Evolutionary conservation across 169 alveolate genomes (phyloP), one percentile per base, ranked within the genome.

Genomic region (Theileria orientalis): DNA sequence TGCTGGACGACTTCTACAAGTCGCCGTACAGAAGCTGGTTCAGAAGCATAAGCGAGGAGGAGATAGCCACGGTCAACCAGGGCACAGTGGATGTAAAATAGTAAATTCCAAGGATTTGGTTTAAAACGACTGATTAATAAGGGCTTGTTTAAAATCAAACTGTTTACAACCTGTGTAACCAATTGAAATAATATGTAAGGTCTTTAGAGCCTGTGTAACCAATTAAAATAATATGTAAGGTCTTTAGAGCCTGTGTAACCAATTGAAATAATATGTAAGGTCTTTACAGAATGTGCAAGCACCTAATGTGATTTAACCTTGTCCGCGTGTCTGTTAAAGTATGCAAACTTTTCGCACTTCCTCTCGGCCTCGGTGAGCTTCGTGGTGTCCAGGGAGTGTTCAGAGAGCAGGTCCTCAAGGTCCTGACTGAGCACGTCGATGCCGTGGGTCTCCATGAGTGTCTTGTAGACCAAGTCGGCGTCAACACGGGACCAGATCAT

Each of bases 401-500:
- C 73, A 11, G 32, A 40, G 52, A 78, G 33, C 41, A 80, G 30
- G 21, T 49, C n/a, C 49, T 80, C 88, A 1, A 80, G 29, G 30
- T 35, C 29, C 0, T 67, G 61, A 35, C 57, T 70, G 25, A 70
- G 35, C 0, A 68, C 51, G 56, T 80, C 73, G 9, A 80, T 80
- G 6, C 67, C 71, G 51, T 49, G 70, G 52, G 42, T 71, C 35
- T 70, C 88, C 21, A n/a, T 30, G 44, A 80, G 21, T 6, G 83
- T 56, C 44, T 80, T 80, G 60, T 61, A 80, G 14, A 80, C 84
- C 44, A 70, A 33, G 33, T 80, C 88, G 9, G 64, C 83, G 21
- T 80, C 88, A 0, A 80, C 69, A n/a, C 69, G 72, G 1, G 88
- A 49, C 88, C 88, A 80, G 6, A 51, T 51, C 30, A 23, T 33